Evolutionary conservation across 2,329 filamentous ascomycete genomes (phyloP), one percentile per base, ranked within the genome.

Genomic region (Penicillium hordei): DNA sequence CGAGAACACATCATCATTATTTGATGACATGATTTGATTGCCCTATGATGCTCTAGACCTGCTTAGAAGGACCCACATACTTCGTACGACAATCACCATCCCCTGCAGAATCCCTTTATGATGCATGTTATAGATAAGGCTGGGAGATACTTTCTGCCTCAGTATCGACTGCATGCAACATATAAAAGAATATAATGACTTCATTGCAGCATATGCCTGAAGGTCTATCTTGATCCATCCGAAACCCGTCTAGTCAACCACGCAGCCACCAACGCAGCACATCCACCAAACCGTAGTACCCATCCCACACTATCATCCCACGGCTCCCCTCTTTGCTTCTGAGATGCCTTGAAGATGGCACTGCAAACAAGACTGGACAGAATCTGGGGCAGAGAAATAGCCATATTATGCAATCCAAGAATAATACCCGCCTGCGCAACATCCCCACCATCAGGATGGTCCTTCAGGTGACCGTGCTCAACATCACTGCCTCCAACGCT

Each of bases 381-480:
- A 60, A 97, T 93, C 72, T 97, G 93, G 1, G 93, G 93, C 5
- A 91, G 87, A 0, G 93, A 91, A 65, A 97, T 90, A 17, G 93
- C 89, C 77, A 97, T 93, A 74, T 97, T 97, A 79, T 97, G 93
- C 54, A 97, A 92, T 9, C 93, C 93, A 2, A 97, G 83, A 44
- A 97, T 91, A 40, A 97, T 89, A 42, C 93, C 92, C 5, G 92
- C 91, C 71, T 94, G 89, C 68, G 93, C 89, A 2, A 85, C 80
- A 39, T 85, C 82, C 27, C 85, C 81, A 3, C 83, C 68, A 13
- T 70, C 65, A 15, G 59, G 51, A 12, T 68, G 48, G 17, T 70
- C 63, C 29, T 75, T 68, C 31, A 54, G 46, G 21, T 64, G 58
- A 42, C 68, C 68, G 42, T 72, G 66, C 65, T 72, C 66, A 12